A percentile compares a stretch with the other conserved stretches of the same genome.
Evolutionary conservation across 108 stramenopile species (phyloP).

Genomic region (Stephanodiscus triporus): DNA sequence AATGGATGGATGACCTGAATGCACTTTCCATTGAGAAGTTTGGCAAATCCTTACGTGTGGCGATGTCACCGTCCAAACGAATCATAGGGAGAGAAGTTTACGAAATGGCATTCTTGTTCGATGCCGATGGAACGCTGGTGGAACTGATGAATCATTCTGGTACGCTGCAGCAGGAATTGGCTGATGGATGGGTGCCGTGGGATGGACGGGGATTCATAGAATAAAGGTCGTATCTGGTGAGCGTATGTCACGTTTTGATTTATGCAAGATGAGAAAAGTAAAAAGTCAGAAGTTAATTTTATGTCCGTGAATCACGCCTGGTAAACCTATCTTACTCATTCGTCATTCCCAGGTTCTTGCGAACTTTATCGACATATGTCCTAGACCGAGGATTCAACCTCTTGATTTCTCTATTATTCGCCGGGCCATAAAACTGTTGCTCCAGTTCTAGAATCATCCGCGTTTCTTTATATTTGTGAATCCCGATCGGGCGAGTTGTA

Average conservation of each 20-base stretch:
- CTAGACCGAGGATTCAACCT: constrained; percentile 24
- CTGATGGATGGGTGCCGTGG: constrained; percentile 52
- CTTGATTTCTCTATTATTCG: neutral
- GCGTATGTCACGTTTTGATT: neutral
- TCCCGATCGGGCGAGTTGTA: constrained; percentile 47
- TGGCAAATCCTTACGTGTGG: constrained; percentile 73
- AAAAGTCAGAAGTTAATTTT: too few relatives aligned
- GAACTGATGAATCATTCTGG: constrained; percentile 73
- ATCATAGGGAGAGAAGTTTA: constrained; percentile 75
- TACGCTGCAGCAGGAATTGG: constrained; percentile 53
- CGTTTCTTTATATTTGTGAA: constrained; percentile 50
- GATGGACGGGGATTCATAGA: constrained; percentile 43
- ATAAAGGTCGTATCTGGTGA: neutral
- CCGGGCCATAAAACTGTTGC: constrained; percentile 34
- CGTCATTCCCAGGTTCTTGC: constrained; percentile 42
- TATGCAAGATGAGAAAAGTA: too few relatives aligned
- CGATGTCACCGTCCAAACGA: constrained; percentile 64
- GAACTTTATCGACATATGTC: constrained; percentile 43
- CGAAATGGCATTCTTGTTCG: constrained; percentile 85
- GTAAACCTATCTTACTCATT: neutral
- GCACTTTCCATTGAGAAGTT: constrained; percentile 57
- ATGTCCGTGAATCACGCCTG: constrained; percentile 1
- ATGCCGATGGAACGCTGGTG: constrained; percentile 84
- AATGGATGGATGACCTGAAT: constrained; percentile 74
- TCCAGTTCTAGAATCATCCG: constrained; percentile 24